These are phyloP conservation scores for Alternaria ventricosa DNA, from an alignment of 2,329 filamentous ascomycete genomes.

Conservation along the genomic window DNA sequence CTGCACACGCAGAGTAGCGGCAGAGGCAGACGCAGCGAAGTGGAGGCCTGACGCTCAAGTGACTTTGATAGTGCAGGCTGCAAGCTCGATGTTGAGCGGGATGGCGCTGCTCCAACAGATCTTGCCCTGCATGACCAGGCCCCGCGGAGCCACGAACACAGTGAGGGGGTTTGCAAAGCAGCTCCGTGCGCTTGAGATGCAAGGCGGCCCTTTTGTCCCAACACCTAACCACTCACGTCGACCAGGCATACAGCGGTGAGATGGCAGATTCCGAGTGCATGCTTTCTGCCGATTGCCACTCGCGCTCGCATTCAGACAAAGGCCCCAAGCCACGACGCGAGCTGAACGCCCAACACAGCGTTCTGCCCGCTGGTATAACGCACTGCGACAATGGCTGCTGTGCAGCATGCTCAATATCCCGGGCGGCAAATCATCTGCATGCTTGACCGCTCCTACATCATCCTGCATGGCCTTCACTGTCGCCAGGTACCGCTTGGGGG, in stretches of 20 bases:
- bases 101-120: conserved; percentile 26
- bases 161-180: conserved; percentile 9
- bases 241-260: conserved; percentile 26
- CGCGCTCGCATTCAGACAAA: not conserved
- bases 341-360: conserved; percentile 3
- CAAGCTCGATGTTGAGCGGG: conserved; percentile 17
- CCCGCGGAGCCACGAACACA: conserved; percentile 10
- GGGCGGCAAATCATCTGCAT: conserved; percentile 14
- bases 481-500: conserved; percentile 21
- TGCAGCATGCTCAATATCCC: conserved; percentile 1
- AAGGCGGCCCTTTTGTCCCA: conserved; percentile 23
- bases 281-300: conserved; percentile 16
- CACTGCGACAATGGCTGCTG: conserved; percentile 1
- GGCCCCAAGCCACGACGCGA: conserved; percentile 8
- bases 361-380: not conserved
- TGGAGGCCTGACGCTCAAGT: conserved; percentile 13
- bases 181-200: conserved; percentile 20
- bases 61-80: conserved; percentile 10
- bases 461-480: conserved; percentile 22
- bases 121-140: conserved; percentile 26
- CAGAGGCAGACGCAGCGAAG: not conserved
- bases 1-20: conserved; percentile 14
- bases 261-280: conserved; percentile 17
- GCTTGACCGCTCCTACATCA: conserved; percentile 28
- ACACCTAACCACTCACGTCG: conserved; percentile 24